A percentile compares a stretch with the other conserved stretches of the same genome.
Evolutionary conservation across 768 basidiomycete species (phyloP).

Genomic region (Austroboletus festivus): DNA sequence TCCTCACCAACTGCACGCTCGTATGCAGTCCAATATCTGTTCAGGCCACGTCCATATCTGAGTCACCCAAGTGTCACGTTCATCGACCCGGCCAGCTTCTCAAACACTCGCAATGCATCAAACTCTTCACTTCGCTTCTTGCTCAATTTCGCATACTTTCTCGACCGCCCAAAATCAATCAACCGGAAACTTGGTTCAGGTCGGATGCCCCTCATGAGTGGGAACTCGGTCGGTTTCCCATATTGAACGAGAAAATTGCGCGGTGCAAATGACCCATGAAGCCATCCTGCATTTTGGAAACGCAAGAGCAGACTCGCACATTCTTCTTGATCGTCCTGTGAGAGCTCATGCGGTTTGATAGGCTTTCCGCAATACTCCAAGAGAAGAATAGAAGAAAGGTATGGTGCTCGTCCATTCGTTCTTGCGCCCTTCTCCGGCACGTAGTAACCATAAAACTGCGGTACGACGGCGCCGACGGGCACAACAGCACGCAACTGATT

Average conservation of each 20-base stretch:
- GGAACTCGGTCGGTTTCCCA: slow-evolving; percentile 38
- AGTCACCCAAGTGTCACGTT: slow-evolving; percentile 2
- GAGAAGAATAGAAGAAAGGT: slow-evolving; percentile 42
- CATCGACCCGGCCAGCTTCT: neutral
- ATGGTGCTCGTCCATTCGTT: neutral
- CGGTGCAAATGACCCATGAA: slow-evolving; percentile 40
- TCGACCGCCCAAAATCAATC: slow-evolving; percentile 50
- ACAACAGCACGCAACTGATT: slow-evolving; percentile 38
- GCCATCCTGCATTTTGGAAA: slow-evolving; percentile 37
- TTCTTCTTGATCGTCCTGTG: slow-evolving; percentile 38
- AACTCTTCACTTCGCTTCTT: slow-evolving; percentile 10
- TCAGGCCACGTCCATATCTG: too few species aligned
- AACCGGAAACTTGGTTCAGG: slow-evolving; percentile 41
- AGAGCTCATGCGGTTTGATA: slow-evolving; percentile 28
- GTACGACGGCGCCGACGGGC: slow-evolving; percentile 49
- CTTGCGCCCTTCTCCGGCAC: slow-evolving; percentile 20
- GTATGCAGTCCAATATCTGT: too few species aligned
- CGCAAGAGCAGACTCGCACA: slow-evolving; percentile 39
- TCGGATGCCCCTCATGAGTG: slow-evolving; percentile 9
- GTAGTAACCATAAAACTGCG: slow-evolving; percentile 67
- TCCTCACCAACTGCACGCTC: too few species aligned
- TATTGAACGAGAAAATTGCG: slow-evolving; percentile 45
- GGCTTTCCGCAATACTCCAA: slow-evolving; percentile 46
- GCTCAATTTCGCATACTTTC: rapidly evolving
- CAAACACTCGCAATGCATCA: slow-evolving; percentile 6